Evolutionary conservation across 2,329 filamentous ascomycete genomes (phyloP), one percentile per base, ranked within the genome.

Genomic region (Fonsecaea pugnacius): DNA sequence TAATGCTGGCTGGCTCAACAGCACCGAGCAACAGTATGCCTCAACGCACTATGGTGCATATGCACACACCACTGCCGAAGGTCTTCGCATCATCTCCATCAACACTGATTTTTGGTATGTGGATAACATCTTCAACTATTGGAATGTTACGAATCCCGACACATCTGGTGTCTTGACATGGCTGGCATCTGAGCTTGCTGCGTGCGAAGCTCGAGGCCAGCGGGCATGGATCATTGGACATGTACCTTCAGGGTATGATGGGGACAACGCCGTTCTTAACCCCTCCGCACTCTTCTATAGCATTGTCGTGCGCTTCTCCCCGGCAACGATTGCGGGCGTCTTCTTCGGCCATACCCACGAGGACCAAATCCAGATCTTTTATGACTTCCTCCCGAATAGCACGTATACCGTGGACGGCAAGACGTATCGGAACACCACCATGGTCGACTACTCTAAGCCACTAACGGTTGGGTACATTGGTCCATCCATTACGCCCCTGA

Each of bases 291-390:
- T 56, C 6, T 56, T 38, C 21, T 56, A 56, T n/a, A 40, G 33
- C 35, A 38, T 56, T 27, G 32, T 56, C 4, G 53, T 35, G 32
- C 53, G 53, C 7, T 48, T 56, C 24, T 56, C 53, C 35, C 53
- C 53, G 4, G 16, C 53, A 10, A 56, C 53, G 14, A 56, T 56
- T 40, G 53, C 53, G 10, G 53, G 35, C 4, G 33, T 56, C 43
- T 56, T 56, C 53, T 56, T 56, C 33, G 53, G 53, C 30, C 53
- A 56, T 18, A 56, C 53, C 32, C 53, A 56, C 18, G 53, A 56
- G 18, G 53, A 56, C 35, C 53, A 38, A 32, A 36, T 56, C 21
- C 53, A 56, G 8, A 56, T 38, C 7, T 56, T 56, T 24, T 56
- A 38, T 38, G 53, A 56, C 27, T 56, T 56, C 53, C 53, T 56